Base-by-base conservation (phyloP, 2,329 filamentous ascomycete genomes). In the Cladophialophora carrionii region DNA sequence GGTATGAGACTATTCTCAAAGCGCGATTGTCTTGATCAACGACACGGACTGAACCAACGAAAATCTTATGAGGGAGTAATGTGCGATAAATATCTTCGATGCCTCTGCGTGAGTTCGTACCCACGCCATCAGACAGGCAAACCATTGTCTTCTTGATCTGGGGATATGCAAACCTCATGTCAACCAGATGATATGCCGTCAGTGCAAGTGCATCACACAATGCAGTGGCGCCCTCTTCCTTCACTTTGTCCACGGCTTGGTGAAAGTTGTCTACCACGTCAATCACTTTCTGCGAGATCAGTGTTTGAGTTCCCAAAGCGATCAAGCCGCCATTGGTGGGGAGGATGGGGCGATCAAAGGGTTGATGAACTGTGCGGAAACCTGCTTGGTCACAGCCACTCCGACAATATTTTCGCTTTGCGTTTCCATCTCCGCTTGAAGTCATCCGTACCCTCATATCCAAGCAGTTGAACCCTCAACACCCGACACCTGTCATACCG, bases 331-430 rank as follows among this genome's bases (percentile, higher is more conserved):
- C 66, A 55, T 78, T 74, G 0, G 74, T 77, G 52, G 74, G 72
- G 67, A 74, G 77, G 46, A 72, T 70, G 62, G 78, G 2, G 76
- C 77, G n/a, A 78, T 67, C 1, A 76, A 68, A 6, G 76, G 68
- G 59, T 78, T 77, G 65, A 78, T 71, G 62, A 76, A 73, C 6
- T 74, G 73, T 48, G 76, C 73, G 59, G 78, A 78, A 68, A 78
- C 75, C 57, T 78, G 73, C 65, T 78, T 77, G 17, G 76, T 63
- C 3, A 78, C 75, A 48, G 76, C 75, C 9, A 78, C 68, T 10
- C 74, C 29, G 63, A 68, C 32, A 58, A 34, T 6, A 8, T 46
- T 26, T 26, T 65, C 65, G 57, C 54, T 22, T 20, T 56, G 32
- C 43, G 37, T 9, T 12, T 24, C 54, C 63, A 22, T 17, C 26